Conservation (phyloP, 371 early-diverging fungal species). For the Apophysomyces elegans region DNA sequence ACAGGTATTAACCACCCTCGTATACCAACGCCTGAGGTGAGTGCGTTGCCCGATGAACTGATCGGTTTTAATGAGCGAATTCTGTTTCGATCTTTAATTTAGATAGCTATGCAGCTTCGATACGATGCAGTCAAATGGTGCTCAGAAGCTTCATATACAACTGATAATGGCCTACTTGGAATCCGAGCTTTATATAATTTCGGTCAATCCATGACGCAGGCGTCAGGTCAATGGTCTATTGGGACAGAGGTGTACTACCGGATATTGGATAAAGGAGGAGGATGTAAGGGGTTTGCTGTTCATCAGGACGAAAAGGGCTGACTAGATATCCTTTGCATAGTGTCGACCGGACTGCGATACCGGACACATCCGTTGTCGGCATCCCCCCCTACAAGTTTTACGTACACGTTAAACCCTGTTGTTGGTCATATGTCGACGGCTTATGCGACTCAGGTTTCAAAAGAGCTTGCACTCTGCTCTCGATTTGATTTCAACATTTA, state of each 20-base stretch:
- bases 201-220: constrained; percentile 43
- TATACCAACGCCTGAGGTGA: constrained; percentile 60
- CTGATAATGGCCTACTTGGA: constrained; percentile 80
- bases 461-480: constrained; percentile 73
- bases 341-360: constrained; percentile 76
- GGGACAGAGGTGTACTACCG: constrained; percentile 88
- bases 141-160: constrained; percentile 75
- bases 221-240: constrained; percentile 66
- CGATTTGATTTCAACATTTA: constrained; percentile 89
- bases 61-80: neutral
- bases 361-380: constrained; percentile 63
- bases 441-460: constrained; percentile 79
- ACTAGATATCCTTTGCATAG: constrained; percentile 23
- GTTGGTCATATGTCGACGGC: constrained; percentile 85
- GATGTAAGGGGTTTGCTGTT: constrained; percentile 59
- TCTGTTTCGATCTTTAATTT: constrained; percentile 15
- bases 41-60: neutral
- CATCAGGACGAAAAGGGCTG: neutral
- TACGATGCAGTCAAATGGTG: constrained; percentile 78
- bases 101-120: constrained; percentile 76
- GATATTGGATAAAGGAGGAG: constrained; percentile 84
- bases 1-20: constrained; percentile 74
- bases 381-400: constrained; percentile 62
- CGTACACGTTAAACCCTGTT: constrained; percentile 84
- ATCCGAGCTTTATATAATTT: constrained; percentile 77